Base-by-base conservation (phyloP, 2,329 filamentous ascomycete species). In the Ophiostoma angusticollis region DNA sequence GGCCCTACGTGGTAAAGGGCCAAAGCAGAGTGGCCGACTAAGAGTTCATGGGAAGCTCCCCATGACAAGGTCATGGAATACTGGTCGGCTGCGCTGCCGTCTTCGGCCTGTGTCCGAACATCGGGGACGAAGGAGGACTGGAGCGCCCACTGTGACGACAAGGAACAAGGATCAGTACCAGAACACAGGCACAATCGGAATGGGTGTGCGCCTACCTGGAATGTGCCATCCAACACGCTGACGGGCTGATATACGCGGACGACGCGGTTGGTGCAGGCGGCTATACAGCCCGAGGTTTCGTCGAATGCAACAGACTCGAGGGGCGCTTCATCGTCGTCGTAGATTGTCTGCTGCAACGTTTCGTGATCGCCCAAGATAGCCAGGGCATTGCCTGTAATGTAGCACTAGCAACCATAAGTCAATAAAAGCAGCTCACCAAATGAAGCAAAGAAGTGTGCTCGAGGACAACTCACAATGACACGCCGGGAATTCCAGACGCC, bases 361-460 rank as follows among this genome's bases (percentile, higher is more conserved):
- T 79, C 69, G 37, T 83, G 73, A 36, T 77, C 80, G 53, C 75
- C 72, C 49, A 96, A 76, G 51, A 98, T 79, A 38, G 91, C 76
- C 47, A 96, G 74, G 45, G 84, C 84, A 59, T 80, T 83, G 52
- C 89, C 89, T 44, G 84, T 91, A 48, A 95, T 81, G 61, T 96
- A 98, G 37, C 77, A 75, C 84, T 93, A 52, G 23, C 3, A 5
- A 6, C 21, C 28, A 17, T 9, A 6, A 2, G 34, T 45, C 12
- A 42, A 23, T 17, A 9, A n/a, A 14, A 5, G 37, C 9, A 3
- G 18, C 12, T n/a, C 14, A 23, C 51, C 16, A 18, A n/a, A 16
- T 2, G 4, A 35, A 12, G 36, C 16, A 31, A 9, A 28, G 21
- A 9, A 32, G 12, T 9, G 3, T 3, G 11, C 13, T 19, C 9